Evolutionary conservation across 345 rosid genomes (phyloP), one percentile per base, ranked within the genome.

Genomic region (Melastoma malabathricum): DNA sequence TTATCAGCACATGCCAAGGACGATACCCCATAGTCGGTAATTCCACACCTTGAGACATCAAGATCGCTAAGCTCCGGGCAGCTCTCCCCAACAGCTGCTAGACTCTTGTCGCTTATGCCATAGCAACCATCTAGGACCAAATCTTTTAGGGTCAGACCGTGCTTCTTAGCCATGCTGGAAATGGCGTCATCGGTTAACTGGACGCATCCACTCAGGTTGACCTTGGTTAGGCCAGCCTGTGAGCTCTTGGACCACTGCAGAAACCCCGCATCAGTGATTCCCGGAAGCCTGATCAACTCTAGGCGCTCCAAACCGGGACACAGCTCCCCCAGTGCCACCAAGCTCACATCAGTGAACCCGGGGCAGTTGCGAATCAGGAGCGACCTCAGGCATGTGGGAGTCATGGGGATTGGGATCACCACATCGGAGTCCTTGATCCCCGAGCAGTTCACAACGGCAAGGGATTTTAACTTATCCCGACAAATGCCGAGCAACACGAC

Each of bases 401-500:
- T 59, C 44, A 84, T 22, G n/a, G 69, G 27, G 52, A 29, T 44
- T 10, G 81, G 72, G 9, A 68, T 44, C 16, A 54, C 79, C 39
- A 69, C 52, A 52, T 56, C 68, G 15, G 75, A 69, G 58, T 82
- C 95, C 68, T 64, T 81, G n/a, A 87, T 61, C 49, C 95, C 84
- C 52, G 75, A 72, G 76, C 96, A 92, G 73, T 58, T 87, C 31
- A 68, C 72, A 47, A 92, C 29, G 52, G 97, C 66, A 52, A 81
- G 38, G 57, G 90, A 61, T 79, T 75, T 87, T 73, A 92, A 50
- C 63, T 77, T 79, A 16, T 74, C 73, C 58, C 84, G 72, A 68
- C 86, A 84, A 77, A 72, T 83, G 31, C 75, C 43, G 50, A 92
- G 81, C 48, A 82, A 74, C 73, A 84, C 88, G 56, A 87, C 80